These are phyloP conservation scores for Tuber melanosporum DNA, from an alignment of 495 filamentous ascomycete species.

Conservation along the genomic window DNA sequence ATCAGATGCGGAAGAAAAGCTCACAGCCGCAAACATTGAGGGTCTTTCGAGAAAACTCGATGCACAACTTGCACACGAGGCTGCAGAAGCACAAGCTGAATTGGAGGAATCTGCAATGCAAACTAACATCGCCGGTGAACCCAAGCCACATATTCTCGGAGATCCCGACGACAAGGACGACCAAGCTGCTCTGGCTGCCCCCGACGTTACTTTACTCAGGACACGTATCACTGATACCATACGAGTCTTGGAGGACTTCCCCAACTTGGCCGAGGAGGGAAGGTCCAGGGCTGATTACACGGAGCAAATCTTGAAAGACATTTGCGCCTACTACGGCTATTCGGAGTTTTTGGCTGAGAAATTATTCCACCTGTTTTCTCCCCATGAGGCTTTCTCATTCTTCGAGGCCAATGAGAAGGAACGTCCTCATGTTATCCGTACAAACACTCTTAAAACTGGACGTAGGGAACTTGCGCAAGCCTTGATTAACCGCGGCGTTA, in stretches of 20 bases:
- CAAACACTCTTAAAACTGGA: slow-evolving; percentile 90
- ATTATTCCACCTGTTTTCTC: slow-evolving; percentile 81
- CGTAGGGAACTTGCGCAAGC: slow-evolving; percentile 86
- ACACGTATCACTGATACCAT: slow-evolving; percentile 90
- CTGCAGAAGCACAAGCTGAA: slow-evolving; percentile 69
- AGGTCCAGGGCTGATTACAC: slow-evolving; percentile 83
- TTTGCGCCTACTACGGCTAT: slow-evolving; percentile 70
- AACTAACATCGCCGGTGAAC: slow-evolving; percentile 85
- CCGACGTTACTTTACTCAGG: slow-evolving; percentile 81
- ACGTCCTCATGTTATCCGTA: slow-evolving; percentile 78
- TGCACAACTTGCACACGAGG: slow-evolving; percentile 59
- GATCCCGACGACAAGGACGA: slow-evolving; percentile 50
- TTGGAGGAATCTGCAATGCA: slow-evolving; percentile 83
- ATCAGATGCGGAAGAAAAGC: slow-evolving; percentile 77
- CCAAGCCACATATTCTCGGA: slow-evolving; percentile 61
- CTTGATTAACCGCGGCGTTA: slow-evolving; percentile 94
- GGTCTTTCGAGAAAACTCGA: slow-evolving; percentile 81
- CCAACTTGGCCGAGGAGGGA: slow-evolving; percentile 66
- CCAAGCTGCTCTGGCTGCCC: slow-evolving; percentile 53
- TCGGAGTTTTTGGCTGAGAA: slow-evolving; percentile 77
- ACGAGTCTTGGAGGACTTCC: slow-evolving; percentile 80
- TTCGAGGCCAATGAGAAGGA: slow-evolving; percentile 97
- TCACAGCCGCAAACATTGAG: slow-evolving; percentile 94
- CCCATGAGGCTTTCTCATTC: slow-evolving; percentile 92
- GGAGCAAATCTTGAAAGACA: slow-evolving; percentile 76